Evolutionary conservation across 1,284 basidiomycete genomes (phyloP), one percentile per base, ranked within the genome.

Genomic region (Ganoderma boninense): DNA sequence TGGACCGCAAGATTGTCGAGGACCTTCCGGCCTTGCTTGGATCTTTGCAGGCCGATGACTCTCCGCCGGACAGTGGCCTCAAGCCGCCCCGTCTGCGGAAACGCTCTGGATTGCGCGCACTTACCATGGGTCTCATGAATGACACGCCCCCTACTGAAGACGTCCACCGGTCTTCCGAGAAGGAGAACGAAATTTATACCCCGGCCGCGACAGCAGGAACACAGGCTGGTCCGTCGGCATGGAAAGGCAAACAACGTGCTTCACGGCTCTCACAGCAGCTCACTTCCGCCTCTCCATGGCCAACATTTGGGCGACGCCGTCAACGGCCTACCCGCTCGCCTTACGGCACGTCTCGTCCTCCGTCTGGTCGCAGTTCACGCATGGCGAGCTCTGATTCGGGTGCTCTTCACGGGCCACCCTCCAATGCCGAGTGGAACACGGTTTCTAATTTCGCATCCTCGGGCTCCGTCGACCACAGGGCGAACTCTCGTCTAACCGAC

Each of bases 291-390:
- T 79, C 80, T 8, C 81, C 80, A 64, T 86, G 84, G 85, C 80
- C 85, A 16, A 85, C 84, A 11, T 86, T 85, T 77, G 85, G 85
- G 23, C 77, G 82, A 62, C 77, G 76, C 60, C 77, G 76, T 52
- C 69, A 70, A 26, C 76, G 61, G 13, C 32, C 54, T 20, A 38
- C 54, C 20, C 66, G 66, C 11, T 59, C 68, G 2, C 69, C 66
- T 7, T 72, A 71, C 60, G 62, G 70, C 29, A 62, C 61, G 42
- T 49, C 69, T 7, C 65, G 40, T 4, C 56, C 71, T 7, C 68
- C 75, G 6, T 74, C 77, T n/a, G 72, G 64, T 18, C 73, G 72
- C 16, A 67, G 73, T 16, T 77, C 77, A 14, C 71, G 70, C 18
- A 68, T 71, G n/a, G 54, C 69, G 2, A 78, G 77, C 54, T 60